A percentile compares a stretch with the other conserved stretches of the same genome.
These are phyloP conservation scores for Cornus suecica DNA, from an alignment of 148 eudicot genomes.

Conservation along the genomic window DNA sequence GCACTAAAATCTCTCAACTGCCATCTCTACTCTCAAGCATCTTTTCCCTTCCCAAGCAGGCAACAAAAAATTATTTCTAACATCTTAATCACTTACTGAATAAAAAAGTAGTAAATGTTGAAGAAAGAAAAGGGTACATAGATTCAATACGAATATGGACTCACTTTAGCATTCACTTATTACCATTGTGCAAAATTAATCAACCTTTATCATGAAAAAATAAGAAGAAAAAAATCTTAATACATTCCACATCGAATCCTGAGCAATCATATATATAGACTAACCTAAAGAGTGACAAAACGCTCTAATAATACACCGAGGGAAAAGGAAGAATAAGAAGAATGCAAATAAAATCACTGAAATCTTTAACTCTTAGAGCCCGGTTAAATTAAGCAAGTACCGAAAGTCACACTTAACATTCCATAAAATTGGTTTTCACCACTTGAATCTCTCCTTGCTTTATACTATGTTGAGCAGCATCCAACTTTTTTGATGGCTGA, in stretches of 20 bases:
- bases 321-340: neutral
- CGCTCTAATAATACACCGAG: neutral
- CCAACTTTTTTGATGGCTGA: conserved; percentile 39
- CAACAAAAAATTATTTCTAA: no score
- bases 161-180: no score
- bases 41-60: no score
- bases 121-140: neutral
- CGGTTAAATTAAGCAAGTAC: neutral
- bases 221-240: conserved; percentile 3
- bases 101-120: neutral
- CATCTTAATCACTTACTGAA: no score
- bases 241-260: conserved; percentile 5
- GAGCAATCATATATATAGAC: conserved; percentile 12
- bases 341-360: neutral
- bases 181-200: neutral
- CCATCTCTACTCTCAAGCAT: no score
- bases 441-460: neutral
- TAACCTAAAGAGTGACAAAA: conserved; percentile 9
- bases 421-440: neutral
- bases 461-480: conserved; percentile 32
- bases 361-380: neutral
- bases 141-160: no score
- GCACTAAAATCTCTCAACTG: no score
- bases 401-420: neutral
- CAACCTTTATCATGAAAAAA: neutral